Evolutionary conservation across 257 asterid species (phyloP), one percentile per base, ranked within the genome.

Genomic region (Plantago major): DNA sequence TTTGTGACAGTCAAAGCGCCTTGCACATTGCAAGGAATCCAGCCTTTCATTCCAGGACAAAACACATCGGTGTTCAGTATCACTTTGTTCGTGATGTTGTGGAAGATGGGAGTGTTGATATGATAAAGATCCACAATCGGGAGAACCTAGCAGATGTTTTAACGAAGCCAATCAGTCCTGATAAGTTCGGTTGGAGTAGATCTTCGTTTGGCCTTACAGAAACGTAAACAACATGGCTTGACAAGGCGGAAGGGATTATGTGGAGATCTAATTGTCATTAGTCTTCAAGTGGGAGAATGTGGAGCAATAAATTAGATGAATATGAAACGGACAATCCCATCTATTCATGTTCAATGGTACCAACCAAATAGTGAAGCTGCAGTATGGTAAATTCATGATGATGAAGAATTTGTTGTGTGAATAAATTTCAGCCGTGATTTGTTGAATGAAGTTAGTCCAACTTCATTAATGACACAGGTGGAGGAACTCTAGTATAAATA

Each of bases 1-100:
- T 50, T 50, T 50, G 55, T 50, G 55, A 50, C 33, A 17, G 33
- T 18, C 55, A 50, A 10, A 50, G 55, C 33, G 14, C 55, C 30
- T 49, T 49, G 55, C 55, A 49, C 5, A 49, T 49, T 16, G 55
- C 28, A 49, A 49, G 28, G 28, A 49, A 16, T 49, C 55, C 55
- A 8, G 55, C 10, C 55, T 49, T 49, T 49, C 55, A 49, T 49
- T 49, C 28, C 4, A 49, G 28, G 55, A 49, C 28, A 12, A 49
- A 49, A 28, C 55, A 7, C 26, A 49, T 49, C 19, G 55, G 55
- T 0, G 55, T 50, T 50, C 33, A 50, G 30, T 50, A 50, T 18
- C 55, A 50, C 33, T 50, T 50, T 50, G 33, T 50, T 17, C 55
- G 28, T 50, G 55, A 50, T 8, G 55, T 0, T 1, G 33, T 50